Evolutionary conservation across 345 rosid genomes (phyloP).

Genomic region (Excoecaria agallocha): DNA sequence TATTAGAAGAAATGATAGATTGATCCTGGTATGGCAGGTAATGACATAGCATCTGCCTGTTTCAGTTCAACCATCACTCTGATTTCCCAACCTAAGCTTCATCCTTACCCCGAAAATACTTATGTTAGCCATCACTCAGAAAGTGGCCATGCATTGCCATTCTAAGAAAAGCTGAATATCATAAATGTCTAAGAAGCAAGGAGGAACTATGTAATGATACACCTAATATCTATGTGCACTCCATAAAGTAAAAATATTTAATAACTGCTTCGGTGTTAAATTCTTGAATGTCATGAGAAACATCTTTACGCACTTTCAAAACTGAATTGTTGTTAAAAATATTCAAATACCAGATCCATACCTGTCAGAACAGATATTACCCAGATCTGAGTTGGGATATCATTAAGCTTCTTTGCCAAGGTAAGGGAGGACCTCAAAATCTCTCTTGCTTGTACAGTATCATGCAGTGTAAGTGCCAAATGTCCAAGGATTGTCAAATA

Average conservation of each 20-base stretch:
- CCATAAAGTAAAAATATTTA: neutral
- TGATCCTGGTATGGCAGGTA: neutral
- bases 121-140: neutral
- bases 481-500: constrained; percentile 87
- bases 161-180: neutral
- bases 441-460: constrained; percentile 88
- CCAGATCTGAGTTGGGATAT: constrained; percentile 95
- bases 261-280: neutral
- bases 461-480: constrained; percentile 89
- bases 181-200: neutral
- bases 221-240: neutral
- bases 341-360: constrained; percentile 19
- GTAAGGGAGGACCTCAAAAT: constrained; percentile 90
- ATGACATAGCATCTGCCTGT: neutral
- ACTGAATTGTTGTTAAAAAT: neutral
- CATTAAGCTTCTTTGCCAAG: constrained; percentile 80
- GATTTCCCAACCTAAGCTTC: neutral
- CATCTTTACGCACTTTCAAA: neutral
- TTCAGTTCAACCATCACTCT: neutral
- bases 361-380: constrained; percentile 87
- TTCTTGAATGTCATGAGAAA: neutral
- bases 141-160: neutral
- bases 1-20: neutral
- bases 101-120: neutral
- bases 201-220: neutral